Evolutionary conservation across 805 yeast genomes (phyloP).

Genomic region (Yamadazyma sp.): DNA sequence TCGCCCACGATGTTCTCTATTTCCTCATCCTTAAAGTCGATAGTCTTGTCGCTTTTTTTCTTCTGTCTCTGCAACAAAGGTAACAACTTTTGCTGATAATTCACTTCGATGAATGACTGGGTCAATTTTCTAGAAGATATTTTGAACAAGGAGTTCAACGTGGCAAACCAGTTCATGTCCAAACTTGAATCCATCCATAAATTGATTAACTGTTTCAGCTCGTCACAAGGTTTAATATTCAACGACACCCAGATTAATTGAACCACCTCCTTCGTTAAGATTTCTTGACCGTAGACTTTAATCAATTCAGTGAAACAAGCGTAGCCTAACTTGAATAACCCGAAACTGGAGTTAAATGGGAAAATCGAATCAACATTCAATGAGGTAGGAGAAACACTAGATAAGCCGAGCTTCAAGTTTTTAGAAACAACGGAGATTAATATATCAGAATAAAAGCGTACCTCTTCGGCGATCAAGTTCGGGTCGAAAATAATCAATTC

Average conservation of each 20-base stretch:
- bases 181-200: slow-evolving; percentile 60
- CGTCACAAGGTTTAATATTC: slow-evolving; percentile 47
- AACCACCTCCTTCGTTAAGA: slow-evolving; percentile 48
- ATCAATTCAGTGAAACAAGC: slow-evolving; percentile 59
- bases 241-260: slow-evolving; percentile 60
- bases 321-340: slow-evolving; percentile 45
- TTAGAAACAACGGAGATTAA: slow-evolving; percentile 30
- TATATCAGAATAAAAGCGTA: slow-evolving; percentile 28
- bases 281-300: slow-evolving; percentile 46
- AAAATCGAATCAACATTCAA: slow-evolving; percentile 42
- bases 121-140: slow-evolving; percentile 44
- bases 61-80: slow-evolving; percentile 44
- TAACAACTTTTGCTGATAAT: slow-evolving; percentile 39
- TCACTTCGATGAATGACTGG: slow-evolving; percentile 36
- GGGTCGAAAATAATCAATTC: slow-evolving; percentile 42
- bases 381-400: slow-evolving; percentile 35
- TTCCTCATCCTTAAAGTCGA: slow-evolving; percentile 42
- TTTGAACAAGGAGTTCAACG: slow-evolving; percentile 50
- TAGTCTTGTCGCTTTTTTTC: slow-evolving; percentile 24
- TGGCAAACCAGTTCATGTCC: slow-evolving; percentile 57
- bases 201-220: slow-evolving; percentile 45
- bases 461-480: slow-evolving; percentile 31
- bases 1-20: slow-evolving; percentile 40
- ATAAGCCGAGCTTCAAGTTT: slow-evolving; percentile 38
- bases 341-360: slow-evolving; percentile 44